Base-by-base conservation (phyloP, 495 filamentous ascomycete genomes). In the Xylaria nigripes region DNA sequence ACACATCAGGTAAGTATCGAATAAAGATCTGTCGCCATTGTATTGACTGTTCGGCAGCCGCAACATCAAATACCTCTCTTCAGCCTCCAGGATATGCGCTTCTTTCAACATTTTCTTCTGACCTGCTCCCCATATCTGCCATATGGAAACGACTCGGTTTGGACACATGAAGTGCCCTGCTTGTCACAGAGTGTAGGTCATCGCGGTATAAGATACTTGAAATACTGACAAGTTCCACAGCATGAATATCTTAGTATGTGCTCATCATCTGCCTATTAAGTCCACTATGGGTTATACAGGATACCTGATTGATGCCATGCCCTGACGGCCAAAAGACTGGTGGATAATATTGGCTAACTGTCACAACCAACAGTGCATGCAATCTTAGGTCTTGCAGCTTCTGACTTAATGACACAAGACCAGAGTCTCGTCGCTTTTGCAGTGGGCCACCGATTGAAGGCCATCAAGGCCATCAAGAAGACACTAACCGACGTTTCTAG, bases 71-170 rank as follows among this genome's bases (percentile, higher is more conserved):
- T 72, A 25, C 74, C 76, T 18, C 58, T 77, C 0, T 82, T 82
- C 63, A 76, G 71, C 32, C 66, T 76, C 16, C 69, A 78, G 19
- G 81, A 84, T 63, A 78, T 85, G 64, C 74, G 80, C 46, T 76
- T 83, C 57, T 84, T 84, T 64, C 79, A 85, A 63, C 78, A 83
- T 56, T 83, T 85, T 50, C 66, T 84, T 21, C 53, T 76, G 18
- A 66, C 62, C 8, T 81, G 80, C 50, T 76, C 79, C 53, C 82
- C 81, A 5, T 75, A 82, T 64, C 76, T 84, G 27, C 81, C 81
- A 0, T 64, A 83, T 45, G 79, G 79, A 23, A 74, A 76, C 45
- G 80, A 84, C 54, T 61, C 65, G 9, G 64, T 79, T 23, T 86
- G 81, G 81, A 74, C 71, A 15, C 81, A 81, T 29, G 72, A 79